Conservation (phyloP, 768 basidiomycete species). For the Boletus reticulatus region DNA sequence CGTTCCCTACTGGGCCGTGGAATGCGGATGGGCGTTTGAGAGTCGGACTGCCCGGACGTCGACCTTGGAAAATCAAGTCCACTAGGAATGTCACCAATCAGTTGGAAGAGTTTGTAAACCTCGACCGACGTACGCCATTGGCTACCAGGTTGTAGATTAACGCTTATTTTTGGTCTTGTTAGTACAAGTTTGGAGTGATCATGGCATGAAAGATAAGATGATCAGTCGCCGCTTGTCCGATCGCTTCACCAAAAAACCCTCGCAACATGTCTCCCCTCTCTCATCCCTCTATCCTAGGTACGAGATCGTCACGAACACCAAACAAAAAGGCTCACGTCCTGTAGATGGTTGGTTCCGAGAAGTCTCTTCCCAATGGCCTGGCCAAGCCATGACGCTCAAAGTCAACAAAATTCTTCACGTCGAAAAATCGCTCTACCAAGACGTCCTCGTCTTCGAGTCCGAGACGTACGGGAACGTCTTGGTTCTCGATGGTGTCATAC, state of each 20-base stretch:
- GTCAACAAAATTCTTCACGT: constrained; percentile 94
- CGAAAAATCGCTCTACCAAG: constrained; percentile 92
- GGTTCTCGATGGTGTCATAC: constrained; percentile 91
- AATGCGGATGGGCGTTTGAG: neutral
- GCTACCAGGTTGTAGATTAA: too few relatives aligned
- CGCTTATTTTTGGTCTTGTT: too few relatives aligned
- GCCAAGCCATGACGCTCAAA: constrained; percentile 95
- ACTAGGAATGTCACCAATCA: too few relatives aligned
- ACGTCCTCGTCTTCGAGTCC: constrained; percentile 95
- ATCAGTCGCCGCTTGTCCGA: too few relatives aligned
- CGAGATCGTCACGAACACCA: neutral
- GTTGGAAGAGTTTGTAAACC: too few relatives aligned
- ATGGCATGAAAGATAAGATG: too few relatives aligned
- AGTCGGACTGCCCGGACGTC: neutral
- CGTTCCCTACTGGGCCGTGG: neutral
- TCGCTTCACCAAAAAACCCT: too few relatives aligned
- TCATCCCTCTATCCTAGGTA: constrained; percentile 57
- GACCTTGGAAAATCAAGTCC: neutral
- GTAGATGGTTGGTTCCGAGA: constrained; percentile 96
- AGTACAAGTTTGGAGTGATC: too few relatives aligned
- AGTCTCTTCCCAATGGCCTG: constrained; percentile 94
- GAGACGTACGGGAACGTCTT: constrained; percentile 98
- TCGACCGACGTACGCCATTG: too few relatives aligned
- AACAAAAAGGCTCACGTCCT: constrained; percentile 6
- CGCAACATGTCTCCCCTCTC: constrained; percentile 46